Evolutionary conservation across 1,284 basidiomycete genomes (phyloP).

Genomic region (Exsudoporus floridanus): DNA sequence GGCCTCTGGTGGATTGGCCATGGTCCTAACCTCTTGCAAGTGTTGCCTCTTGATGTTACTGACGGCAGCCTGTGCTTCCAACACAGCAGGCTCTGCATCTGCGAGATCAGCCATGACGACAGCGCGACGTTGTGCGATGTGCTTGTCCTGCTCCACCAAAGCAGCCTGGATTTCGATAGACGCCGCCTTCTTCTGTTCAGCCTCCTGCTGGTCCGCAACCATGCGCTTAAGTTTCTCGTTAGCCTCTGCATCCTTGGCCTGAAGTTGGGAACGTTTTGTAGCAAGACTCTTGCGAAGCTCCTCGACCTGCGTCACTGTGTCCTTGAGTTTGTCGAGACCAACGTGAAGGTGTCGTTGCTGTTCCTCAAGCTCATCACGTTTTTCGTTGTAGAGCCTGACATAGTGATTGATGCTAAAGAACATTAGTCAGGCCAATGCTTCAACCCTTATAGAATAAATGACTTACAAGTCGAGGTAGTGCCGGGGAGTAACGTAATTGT

Average conservation of each 20-base stretch:
- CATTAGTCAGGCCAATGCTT: conserved; percentile 11
- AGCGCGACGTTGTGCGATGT: conserved; percentile 85
- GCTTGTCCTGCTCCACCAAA: conserved; percentile 85
- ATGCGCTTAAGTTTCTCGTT: conserved; percentile 98
- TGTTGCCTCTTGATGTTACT: conserved; percentile 98
- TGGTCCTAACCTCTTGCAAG: conserved; percentile 94
- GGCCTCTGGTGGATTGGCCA: conserved; percentile 98
- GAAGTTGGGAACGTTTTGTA: conserved; percentile 89
- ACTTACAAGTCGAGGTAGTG: conserved; percentile 98
- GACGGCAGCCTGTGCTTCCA: conserved; percentile 93
- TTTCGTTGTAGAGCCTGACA: conserved; percentile 94
- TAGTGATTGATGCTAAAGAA: conserved; percentile 88
- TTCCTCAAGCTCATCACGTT: conserved; percentile 98
- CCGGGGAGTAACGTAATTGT: conserved; percentile 96
- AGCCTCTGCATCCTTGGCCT: conserved; percentile 92
- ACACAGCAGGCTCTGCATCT: conserved; percentile 95
- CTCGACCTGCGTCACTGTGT: conserved; percentile 95
- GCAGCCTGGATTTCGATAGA: conserved; percentile 96
- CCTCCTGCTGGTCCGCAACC: conserved; percentile 98
- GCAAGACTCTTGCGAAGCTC: conserved; percentile 95
- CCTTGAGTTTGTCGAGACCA: conserved; percentile 94
- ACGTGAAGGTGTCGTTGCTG: conserved; percentile 99
- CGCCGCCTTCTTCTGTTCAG: conserved; percentile 95
- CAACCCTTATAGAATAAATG: conserved; percentile 8
- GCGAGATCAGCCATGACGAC: conserved; percentile 96